Conservation (phyloP, 1,139 yeast species). For the Blastobotrys buckinghamii region DNA sequence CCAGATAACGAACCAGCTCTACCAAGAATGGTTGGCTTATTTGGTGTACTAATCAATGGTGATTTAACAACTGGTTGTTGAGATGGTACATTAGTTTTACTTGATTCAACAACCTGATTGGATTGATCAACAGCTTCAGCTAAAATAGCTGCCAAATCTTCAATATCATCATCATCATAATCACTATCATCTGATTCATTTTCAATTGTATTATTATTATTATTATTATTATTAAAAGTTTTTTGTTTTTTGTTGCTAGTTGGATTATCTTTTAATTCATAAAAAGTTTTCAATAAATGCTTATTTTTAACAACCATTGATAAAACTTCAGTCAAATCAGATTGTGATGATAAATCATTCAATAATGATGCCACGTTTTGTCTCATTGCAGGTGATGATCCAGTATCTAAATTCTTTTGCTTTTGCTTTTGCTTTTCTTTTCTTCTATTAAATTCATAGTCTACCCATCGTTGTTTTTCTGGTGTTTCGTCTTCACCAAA, state of each 20-base stretch:
- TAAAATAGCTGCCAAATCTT: conserved; percentile 13
- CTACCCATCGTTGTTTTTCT: conserved; percentile 67
- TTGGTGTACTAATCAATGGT: neutral
- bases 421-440: conserved; percentile 50
- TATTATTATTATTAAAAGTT: neutral
- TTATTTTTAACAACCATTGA: conserved; percentile 6
- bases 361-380: conserved; percentile 1
- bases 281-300: conserved; percentile 2
- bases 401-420: neutral
- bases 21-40: neutral
- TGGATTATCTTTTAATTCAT: neutral
- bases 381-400: neutral
- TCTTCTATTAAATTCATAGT: conserved; percentile 62
- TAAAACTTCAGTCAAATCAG: conserved; percentile 7
- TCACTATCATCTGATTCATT: neutral
- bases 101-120: neutral
- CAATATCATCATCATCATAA: conserved; percentile 11
- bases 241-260: neutral
- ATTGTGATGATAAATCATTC: conserved; percentile 3
- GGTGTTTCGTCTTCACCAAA: conserved; percentile 59
- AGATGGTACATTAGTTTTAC: neutral
- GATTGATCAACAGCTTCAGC: conserved; percentile 11
- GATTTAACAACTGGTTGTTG: too few species aligned
- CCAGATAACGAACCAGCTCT: neutral
- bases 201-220: neutral